A percentile compares a stretch with the other conserved stretches of the same genome.
Conservation (phyloP, 768 basidiomycete genomes). For the Leucosporidium scottii region DNA sequence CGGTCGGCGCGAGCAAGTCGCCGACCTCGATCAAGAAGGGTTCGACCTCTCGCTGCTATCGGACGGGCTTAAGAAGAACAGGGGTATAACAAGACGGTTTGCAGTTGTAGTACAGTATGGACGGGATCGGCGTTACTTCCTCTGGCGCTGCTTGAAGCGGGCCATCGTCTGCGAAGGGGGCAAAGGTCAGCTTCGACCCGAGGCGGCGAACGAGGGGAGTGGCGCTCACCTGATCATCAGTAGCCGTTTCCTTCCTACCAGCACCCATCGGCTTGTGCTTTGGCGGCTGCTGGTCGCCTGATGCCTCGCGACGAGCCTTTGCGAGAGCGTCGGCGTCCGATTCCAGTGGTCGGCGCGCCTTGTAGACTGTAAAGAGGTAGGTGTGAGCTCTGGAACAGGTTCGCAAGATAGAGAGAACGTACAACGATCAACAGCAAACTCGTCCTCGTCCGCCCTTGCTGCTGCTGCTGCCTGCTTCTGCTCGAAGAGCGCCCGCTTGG, state of each 20-base stretch:
- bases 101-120: too few species aligned
- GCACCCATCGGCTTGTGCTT: background rate
- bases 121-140: constrained; percentile 13
- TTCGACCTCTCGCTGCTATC: too few species aligned
- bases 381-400: background rate
- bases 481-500: constrained; percentile 77
- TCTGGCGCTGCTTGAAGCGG: constrained; percentile 92
- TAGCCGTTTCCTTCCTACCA: constrained; percentile 53
- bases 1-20: too few species aligned
- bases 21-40: too few species aligned
- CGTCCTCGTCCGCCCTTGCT: constrained; percentile 53
- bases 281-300: constrained; percentile 48
- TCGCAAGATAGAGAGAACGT: constrained; percentile 45
- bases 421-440: constrained; percentile 84
- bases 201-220: too few species aligned
- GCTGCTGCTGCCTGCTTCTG: background rate
- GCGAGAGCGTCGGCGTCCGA: constrained; percentile 79
- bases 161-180: constrained; percentile 67
- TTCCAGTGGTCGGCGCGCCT: constrained; percentile 70
- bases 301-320: constrained; percentile 79
- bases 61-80: too few species aligned
- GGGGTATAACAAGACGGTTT: too few species aligned
- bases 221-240: constrained; percentile 71
- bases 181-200: constrained; percentile 8
- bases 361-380: constrained; percentile 56